Base-by-base conservation (phyloP, 768 basidiomycete genomes). In the Fistulinella prunicolor region DNA sequence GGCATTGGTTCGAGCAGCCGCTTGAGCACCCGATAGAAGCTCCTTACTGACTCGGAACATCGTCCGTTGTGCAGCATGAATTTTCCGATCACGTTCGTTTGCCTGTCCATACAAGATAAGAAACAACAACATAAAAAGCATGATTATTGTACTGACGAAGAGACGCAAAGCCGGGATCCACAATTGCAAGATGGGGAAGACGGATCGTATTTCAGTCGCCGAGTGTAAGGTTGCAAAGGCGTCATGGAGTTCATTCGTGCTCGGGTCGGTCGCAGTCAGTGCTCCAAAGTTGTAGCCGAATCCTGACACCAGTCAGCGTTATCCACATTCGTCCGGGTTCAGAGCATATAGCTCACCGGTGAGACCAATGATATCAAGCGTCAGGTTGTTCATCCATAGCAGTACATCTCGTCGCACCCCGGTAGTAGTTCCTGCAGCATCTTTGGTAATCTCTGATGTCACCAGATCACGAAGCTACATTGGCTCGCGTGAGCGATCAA, bases 21-120 rank as follows among this genome's bases (percentile, higher is more conserved):
- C 64, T 50, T 82, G 82, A 55, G 79, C 83, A 12, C 77, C 67
- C 5, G 53, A 53, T 28, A 83, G 49, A 7, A 85, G 65, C 30
- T 78, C 64, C 10, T 59, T 62, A 4, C 80, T 83, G 42, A 85
- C 77, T 6, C 73, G 71, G 7, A 55, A 46, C 70, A 83, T 82
- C 1, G 72, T 76, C 1, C 49, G 51, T 30, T 65, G 65, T 5
- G 77, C 71, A 4, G 38, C 42, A n/a, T 47, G 40, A n/a, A 64
- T 39, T 30, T 17, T 42, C 22, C 56, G 53, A 10, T 39, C 39
- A 19, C 54, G 56, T 12, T 50, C 30, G 10, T 47, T 67, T 16
- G 58, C 57, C 69, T 70, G 42, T 39, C 19, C 12, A 38, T 10
- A 32, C 16, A 40, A 36, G 4, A 29, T 19, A 38, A n/a, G n/a